A percentile compares a stretch with the other conserved stretches of the same genome.
phyloP scores from a whole-genome alignment of 2,329 filamentous ascomycete species.

The Cytospora schulzeri region DNA sequence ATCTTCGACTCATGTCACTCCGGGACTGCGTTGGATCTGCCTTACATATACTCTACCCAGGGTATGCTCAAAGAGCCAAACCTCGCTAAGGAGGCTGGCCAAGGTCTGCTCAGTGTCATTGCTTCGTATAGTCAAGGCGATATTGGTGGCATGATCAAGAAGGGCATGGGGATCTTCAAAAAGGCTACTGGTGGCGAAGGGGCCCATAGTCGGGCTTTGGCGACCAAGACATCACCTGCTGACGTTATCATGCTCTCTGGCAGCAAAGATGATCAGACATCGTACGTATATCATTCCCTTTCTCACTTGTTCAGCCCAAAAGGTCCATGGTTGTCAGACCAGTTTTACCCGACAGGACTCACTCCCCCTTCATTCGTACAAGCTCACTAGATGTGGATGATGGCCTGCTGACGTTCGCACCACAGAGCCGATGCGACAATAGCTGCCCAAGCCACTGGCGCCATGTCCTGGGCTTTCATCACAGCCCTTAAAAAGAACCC shows the following conservation, averaged over 20 bases:
- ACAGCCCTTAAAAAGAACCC: slow-evolving; percentile 92
- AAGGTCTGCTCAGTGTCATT: slow-evolving; percentile 62
- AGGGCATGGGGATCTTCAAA: slow-evolving; percentile 83
- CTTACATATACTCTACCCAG: slow-evolving; percentile 70
- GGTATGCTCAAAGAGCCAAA: slow-evolving; percentile 70
- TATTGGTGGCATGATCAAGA: slow-evolving; percentile 77
- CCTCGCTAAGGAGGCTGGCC: slow-evolving; percentile 67
- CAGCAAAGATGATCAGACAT: slow-evolving; percentile 94
- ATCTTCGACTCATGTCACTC: slow-evolving; percentile 71
- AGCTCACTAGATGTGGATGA: neutral
- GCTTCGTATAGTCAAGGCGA: slow-evolving; percentile 70
- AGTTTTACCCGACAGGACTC: slow-evolving; percentile 26
- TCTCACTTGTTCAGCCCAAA: slow-evolving; percentile 11
- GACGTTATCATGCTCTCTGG: slow-evolving; percentile 98
- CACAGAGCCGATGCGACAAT: slow-evolving; percentile 88
- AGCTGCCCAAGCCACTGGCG: slow-evolving; percentile 85
- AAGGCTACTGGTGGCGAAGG: slow-evolving; percentile 82
- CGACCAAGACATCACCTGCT: slow-evolving; percentile 90
- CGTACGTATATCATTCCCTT: slow-evolving; percentile 60
- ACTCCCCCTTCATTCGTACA: slow-evolving; percentile 27
- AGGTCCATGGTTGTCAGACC: slow-evolving; percentile 23
- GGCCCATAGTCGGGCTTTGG: slow-evolving; percentile 76
- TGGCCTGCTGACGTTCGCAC: neutral
- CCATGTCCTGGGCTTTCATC: slow-evolving; percentile 99
- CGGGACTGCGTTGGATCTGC: slow-evolving; percentile 66